These are phyloP conservation scores for Diddensiella santjacobensis DNA, from an alignment of 805 yeast species.

Conservation along the genomic window DNA sequence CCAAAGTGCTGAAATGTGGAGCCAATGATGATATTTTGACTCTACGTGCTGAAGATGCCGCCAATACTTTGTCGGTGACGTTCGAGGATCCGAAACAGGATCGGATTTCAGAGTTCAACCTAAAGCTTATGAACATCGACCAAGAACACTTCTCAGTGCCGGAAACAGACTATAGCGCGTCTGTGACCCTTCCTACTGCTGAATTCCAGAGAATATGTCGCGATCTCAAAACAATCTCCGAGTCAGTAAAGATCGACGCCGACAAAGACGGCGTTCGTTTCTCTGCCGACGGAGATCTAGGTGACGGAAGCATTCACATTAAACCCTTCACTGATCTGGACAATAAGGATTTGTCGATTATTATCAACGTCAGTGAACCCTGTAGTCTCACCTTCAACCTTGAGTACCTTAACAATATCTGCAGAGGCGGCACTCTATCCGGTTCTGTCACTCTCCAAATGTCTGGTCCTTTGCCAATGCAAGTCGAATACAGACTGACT, in stretches of 20 bases:
- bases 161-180: constrained; percentile 86
- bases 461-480: constrained; percentile 88
- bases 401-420: constrained; percentile 84
- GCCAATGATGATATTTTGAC: constrained; percentile 85
- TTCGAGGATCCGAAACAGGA: constrained; percentile 92
- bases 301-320: constrained; percentile 79
- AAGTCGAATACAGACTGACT: constrained; percentile 85
- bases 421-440: constrained; percentile 82
- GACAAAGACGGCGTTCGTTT: constrained; percentile 92
- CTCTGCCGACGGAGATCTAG: constrained; percentile 86
- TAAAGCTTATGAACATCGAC: constrained; percentile 94
- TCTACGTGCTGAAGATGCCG: constrained; percentile 82
- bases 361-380: constrained; percentile 77
- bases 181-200: constrained; percentile 77
- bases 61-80: constrained; percentile 71
- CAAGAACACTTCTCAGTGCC: constrained; percentile 91
- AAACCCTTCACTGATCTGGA: constrained; percentile 83
- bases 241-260: constrained; percentile 76
- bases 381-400: constrained; percentile 88
- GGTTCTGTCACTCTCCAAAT: constrained; percentile 75
- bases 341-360: constrained; percentile 64
- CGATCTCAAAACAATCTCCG: constrained; percentile 82
- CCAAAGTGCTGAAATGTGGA: constrained; percentile 88
- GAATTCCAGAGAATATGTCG: constrained; percentile 89
- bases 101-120: constrained; percentile 84